These are phyloP conservation scores for Candida oleophila DNA, from an alignment of 805 yeast species.

Conservation along the genomic window DNA sequence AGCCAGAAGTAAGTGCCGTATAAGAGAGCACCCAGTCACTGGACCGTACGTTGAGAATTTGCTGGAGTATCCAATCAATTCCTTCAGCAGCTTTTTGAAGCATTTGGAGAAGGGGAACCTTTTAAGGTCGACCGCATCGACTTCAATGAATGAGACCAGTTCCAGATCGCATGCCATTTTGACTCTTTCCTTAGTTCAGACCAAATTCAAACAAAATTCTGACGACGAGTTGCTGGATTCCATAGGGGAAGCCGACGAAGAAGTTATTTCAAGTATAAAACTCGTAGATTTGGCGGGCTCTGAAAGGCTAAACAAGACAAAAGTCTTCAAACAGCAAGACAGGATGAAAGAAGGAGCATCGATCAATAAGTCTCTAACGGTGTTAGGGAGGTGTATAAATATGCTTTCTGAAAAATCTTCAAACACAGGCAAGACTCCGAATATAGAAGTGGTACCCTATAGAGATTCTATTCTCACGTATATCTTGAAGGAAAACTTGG, in stretches of 20 bases:
- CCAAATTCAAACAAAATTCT: conserved; percentile 41
- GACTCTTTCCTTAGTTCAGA: conserved; percentile 61
- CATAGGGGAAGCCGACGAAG: conserved; percentile 42
- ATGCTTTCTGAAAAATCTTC: conserved; percentile 37
- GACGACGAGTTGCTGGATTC: conserved; percentile 12
- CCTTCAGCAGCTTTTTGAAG: conserved; percentile 47
- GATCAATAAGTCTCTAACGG: conserved; percentile 75
- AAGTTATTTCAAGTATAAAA: conserved; percentile 58
- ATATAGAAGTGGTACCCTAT: conserved; percentile 52
- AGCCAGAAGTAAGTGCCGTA: conserved; percentile 34
- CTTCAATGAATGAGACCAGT: conserved; percentile 69
- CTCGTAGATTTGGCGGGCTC: conserved; percentile 76
- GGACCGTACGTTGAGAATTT: conserved; percentile 76
- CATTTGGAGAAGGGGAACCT: conserved; percentile 51
- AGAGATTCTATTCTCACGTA: conserved; percentile 77
- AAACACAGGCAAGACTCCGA: conserved; percentile 18
- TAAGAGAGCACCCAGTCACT: conserved; percentile 63
- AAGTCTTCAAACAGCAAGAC: conserved; percentile 51
- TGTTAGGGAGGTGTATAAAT: conserved; percentile 68
- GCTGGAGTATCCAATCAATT: conserved; percentile 48
- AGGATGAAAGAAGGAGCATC: conserved; percentile 73
- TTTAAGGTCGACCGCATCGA: conserved; percentile 66
- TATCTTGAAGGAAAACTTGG: conserved; percentile 69
- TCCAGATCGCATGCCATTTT: conserved; percentile 83
- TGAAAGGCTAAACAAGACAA: conserved; percentile 64